Evolutionary conservation across 345 rosid species (phyloP).

Genomic region (Gynandropsis gynandra): DNA sequence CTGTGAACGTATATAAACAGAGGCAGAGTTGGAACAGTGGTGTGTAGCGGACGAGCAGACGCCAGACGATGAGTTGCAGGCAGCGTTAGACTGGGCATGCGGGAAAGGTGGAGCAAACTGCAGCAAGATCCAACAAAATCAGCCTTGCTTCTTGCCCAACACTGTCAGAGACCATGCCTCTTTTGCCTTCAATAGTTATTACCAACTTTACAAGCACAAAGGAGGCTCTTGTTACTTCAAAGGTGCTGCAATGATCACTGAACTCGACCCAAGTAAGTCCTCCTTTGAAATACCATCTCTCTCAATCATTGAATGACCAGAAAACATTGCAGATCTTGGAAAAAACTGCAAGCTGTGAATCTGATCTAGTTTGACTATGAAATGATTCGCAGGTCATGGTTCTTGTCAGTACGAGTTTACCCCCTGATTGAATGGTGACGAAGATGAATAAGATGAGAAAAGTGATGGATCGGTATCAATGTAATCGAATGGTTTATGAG

Average conservation of each 20-base stretch:
- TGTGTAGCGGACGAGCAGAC: constrained; percentile 57
- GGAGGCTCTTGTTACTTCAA: constrained; percentile 58
- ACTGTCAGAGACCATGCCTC: constrained; percentile 54
- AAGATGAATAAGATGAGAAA: not conserved
- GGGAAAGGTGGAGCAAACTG: constrained; percentile 45
- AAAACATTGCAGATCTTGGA: not conserved
- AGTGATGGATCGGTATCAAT: too few species aligned
- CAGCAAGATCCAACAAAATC: constrained; percentile 41
- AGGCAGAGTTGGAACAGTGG: constrained; percentile 42
- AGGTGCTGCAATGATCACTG: constrained; percentile 49
- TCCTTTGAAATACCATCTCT: not conserved
- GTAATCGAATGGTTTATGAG: too few species aligned
- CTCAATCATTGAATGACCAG: not conserved
- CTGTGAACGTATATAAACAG: not conserved
- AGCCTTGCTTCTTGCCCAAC: constrained; percentile 59
- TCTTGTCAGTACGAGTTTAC: constrained; percentile 37
- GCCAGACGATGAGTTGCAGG: constrained; percentile 47
- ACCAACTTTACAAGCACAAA: constrained; percentile 36
- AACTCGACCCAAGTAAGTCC: constrained; percentile 54
- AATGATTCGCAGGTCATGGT: constrained; percentile 32
- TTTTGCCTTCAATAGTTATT: constrained; percentile 64
- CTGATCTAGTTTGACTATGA: not conserved
- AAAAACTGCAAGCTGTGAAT: not conserved
- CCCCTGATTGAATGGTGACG: constrained; percentile 19
- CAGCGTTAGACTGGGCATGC: constrained; percentile 62